Conservation (phyloP, 371 early-diverging fungal genomes). For the Fennellomyces sp. region DNA sequence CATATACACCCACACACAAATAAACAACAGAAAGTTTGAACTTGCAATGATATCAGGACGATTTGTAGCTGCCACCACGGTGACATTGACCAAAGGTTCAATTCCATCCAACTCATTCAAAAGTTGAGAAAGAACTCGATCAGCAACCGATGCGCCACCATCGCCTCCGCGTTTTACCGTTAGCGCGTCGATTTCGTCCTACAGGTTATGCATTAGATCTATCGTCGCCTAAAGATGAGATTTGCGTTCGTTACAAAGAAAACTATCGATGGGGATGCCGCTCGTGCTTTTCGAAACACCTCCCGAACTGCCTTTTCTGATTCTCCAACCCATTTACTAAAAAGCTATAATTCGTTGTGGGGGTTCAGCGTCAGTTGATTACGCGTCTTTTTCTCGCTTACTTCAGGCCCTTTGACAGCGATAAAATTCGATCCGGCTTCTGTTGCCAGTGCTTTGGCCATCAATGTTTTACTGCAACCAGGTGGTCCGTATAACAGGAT, state of each 20-base stretch:
- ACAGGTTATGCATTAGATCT: not conserved
- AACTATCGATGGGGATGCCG: slow-evolving; percentile 94
- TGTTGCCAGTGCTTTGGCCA: slow-evolving; percentile 98
- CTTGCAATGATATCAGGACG: slow-evolving; percentile 95
- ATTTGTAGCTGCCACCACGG: slow-evolving; percentile 98
- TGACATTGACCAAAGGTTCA: slow-evolving; percentile 92
- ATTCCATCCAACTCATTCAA: slow-evolving; percentile 97
- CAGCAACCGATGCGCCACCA: slow-evolving; percentile 82
- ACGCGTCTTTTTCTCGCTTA: slow-evolving; percentile 24
- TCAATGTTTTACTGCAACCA: slow-evolving; percentile 97
- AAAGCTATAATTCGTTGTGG: slow-evolving; percentile 70
- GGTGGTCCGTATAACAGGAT: slow-evolving; percentile 98
- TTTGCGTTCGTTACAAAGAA: slow-evolving; percentile 82
- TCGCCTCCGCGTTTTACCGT: slow-evolving; percentile 80
- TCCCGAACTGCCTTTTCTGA: slow-evolving; percentile 97
- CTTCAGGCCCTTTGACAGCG: slow-evolving; percentile 97
- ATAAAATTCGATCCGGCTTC: slow-evolving; percentile 97
- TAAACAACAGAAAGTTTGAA: not conserved
- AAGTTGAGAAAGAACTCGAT: slow-evolving; percentile 93
- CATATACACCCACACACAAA: not conserved
- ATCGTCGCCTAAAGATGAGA: not conserved
- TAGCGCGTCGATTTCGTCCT: slow-evolving; percentile 98
- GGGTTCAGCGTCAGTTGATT: not conserved
- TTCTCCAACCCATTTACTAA: slow-evolving; percentile 99
- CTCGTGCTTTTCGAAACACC: slow-evolving; percentile 93